phyloP scores from a whole-genome alignment of 2,329 filamentous ascomycete genomes.

The Capronia coronata region DNA sequence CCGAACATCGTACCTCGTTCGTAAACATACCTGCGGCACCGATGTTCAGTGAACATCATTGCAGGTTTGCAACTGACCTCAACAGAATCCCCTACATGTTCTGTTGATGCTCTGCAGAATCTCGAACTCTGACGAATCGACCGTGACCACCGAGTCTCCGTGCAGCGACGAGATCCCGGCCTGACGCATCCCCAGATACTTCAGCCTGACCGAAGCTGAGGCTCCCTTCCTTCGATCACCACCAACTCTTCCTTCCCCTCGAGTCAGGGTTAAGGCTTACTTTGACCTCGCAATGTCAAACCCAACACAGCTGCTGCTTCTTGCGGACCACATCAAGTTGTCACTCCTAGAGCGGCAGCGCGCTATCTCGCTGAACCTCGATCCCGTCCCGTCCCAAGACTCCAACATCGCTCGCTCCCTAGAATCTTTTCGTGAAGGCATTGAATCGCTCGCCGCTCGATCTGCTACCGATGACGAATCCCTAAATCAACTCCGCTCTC shows the following conservation, averaged over 20 bases:
- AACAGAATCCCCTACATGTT: no score
- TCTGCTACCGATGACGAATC: slow-evolving; percentile 21
- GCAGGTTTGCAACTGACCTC: no score
- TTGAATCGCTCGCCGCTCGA: slow-evolving; percentile 57
- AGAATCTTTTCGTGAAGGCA: slow-evolving; percentile 74
- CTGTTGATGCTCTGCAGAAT: no score
- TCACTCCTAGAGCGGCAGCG: slow-evolving; percentile 88
- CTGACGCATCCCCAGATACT: no score
- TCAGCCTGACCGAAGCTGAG: background rate
- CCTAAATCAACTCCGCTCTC: slow-evolving; percentile 59
- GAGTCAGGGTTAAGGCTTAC: slow-evolving; percentile 3
- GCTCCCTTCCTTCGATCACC: background rate
- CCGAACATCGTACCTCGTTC: no score
- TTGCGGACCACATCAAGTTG: slow-evolving; percentile 95
- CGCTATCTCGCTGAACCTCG: slow-evolving; percentile 71
- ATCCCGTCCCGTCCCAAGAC: slow-evolving; percentile 68
- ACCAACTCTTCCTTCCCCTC: background rate
- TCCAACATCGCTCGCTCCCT: slow-evolving; percentile 82
- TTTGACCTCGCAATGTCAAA: slow-evolving; percentile 41
- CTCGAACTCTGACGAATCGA: no score
- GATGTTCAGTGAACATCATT: no score
- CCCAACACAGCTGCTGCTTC: slow-evolving; percentile 72
- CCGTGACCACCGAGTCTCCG: no score
- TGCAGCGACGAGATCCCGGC: no score
- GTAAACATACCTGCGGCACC: no score